Evolutionary conservation across 1,139 yeast genomes (phyloP).

Genomic region (Saccharomycopsis crataegensis): DNA sequence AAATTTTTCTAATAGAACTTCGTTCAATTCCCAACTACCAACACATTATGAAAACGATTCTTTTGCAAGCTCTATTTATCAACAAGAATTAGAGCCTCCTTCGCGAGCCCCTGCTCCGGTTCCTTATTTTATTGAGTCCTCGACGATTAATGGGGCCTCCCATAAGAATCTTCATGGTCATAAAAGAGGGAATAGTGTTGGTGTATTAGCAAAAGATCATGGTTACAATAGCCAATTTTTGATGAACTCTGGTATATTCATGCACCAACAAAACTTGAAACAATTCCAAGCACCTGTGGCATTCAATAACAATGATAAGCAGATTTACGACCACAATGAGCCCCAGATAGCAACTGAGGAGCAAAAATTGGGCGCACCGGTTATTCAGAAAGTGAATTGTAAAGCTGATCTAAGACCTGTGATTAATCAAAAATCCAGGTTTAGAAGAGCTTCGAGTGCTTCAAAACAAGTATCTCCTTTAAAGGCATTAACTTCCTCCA

Average conservation of each 20-base stretch:
- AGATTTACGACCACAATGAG: too few relatives aligned
- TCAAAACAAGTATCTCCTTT: slow-evolving; percentile 82
- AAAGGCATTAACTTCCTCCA: slow-evolving; percentile 68
- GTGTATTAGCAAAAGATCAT: slow-evolving; percentile 22
- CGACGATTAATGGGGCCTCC: slow-evolving; percentile 19
- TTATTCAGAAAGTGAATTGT: slow-evolving; percentile 36
- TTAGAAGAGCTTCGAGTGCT: slow-evolving; percentile 72
- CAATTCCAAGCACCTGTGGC: background rate
- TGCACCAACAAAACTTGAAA: too few relatives aligned
- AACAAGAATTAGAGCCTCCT: slow-evolving; percentile 25
- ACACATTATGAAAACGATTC: slow-evolving; percentile 10
- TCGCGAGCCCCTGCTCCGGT: slow-evolving; percentile 25
- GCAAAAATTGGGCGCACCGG: slow-evolving; percentile 32
- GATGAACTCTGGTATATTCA: background rate
- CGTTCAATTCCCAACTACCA: slow-evolving; percentile 2
- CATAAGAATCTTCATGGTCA: slow-evolving; percentile 19
- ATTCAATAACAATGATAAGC: background rate
- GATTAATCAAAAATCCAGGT: slow-evolving; percentile 60
- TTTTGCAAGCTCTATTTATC: slow-evolving; percentile 21
- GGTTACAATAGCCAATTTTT: background rate
- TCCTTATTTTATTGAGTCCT: slow-evolving; percentile 24
- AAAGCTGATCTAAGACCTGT: slow-evolving; percentile 57
- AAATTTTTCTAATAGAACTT: background rate
- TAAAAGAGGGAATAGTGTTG: slow-evolving; percentile 36
- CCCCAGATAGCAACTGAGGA: too few relatives aligned